Percentiles rank a stretch among this genome's conserved stretches.
Conservation (phyloP, 345 rosid genomes). For the Camelina laxa region DNA sequence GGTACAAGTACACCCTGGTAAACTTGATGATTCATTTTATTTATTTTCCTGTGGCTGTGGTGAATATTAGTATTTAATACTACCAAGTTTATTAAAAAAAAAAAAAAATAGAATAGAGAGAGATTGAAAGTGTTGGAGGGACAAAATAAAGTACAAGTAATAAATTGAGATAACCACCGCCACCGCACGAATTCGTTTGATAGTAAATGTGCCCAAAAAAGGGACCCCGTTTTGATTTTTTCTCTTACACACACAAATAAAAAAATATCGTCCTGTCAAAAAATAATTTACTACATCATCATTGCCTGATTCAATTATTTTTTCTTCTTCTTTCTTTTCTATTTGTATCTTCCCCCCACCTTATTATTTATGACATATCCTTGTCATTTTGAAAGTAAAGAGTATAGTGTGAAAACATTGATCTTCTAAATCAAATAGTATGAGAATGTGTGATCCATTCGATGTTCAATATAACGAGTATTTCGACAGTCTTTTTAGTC, state of each 20-base stretch:
- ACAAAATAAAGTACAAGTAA: constrained; percentile 41
- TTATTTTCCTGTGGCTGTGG: constrained; percentile 1
- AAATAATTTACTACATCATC: constrained; percentile 23
- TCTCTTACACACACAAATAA: constrained; percentile 11
- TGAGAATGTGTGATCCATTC: not conserved
- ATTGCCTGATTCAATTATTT: constrained; percentile 39
- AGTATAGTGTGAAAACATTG: not conserved
- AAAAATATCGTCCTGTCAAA: constrained; percentile 29
- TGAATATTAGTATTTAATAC: not conserved
- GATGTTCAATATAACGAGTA: not conserved
- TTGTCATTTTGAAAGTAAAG: not conserved
- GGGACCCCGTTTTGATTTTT: constrained; percentile 43
- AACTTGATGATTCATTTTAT: not conserved
- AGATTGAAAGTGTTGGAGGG: constrained; percentile 28
- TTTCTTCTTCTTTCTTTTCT: not conserved
- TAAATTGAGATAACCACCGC: constrained; percentile 40
- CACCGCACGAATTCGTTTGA: constrained; percentile 46
- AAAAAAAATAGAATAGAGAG: not conserved
- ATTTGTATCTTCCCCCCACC: constrained; percentile 29
- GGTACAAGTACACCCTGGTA: constrained; percentile 31
- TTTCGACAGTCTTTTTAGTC: no score
- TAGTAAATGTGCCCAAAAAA: constrained; percentile 33
- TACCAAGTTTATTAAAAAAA: no score
- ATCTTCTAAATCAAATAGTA: not conserved
- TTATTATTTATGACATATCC: constrained; percentile 17